These are phyloP conservation scores for Keithomyces neogunnii DNA, from an alignment of 2,329 filamentous ascomycete species.

Conservation along the genomic window DNA sequence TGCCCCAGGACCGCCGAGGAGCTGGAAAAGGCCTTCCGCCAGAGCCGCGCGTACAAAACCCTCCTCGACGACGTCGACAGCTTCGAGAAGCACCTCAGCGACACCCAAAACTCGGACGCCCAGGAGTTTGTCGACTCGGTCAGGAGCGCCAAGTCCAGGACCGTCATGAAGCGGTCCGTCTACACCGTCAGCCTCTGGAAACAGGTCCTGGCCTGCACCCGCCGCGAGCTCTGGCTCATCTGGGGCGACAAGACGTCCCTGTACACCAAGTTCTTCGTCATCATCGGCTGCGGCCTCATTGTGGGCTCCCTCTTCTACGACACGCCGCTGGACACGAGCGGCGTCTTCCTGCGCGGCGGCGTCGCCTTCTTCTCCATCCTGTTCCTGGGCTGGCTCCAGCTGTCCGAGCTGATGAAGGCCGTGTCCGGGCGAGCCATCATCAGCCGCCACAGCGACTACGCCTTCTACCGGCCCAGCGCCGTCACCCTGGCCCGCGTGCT, in stretches of 20 bases:
- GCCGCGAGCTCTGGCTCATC: slow-evolving; percentile 70
- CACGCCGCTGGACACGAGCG: slow-evolving; percentile 46
- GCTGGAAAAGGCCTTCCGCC: slow-evolving; percentile 26
- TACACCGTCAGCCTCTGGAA: slow-evolving; percentile 69
- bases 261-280: slow-evolving; percentile 73
- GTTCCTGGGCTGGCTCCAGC: slow-evolving; percentile 27
- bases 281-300: slow-evolving; percentile 64
- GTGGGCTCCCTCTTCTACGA: slow-evolving; percentile 74
- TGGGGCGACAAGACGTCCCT: slow-evolving; percentile 67
- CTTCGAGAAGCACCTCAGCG: slow-evolving; percentile 75
- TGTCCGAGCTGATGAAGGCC: slow-evolving; percentile 28
- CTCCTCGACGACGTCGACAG: slow-evolving; percentile 35
- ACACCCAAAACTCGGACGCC: slow-evolving; percentile 53
- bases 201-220: slow-evolving; percentile 61
- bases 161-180: slow-evolving; percentile 16
- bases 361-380: slow-evolving; percentile 46
- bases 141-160: slow-evolving; percentile 50
- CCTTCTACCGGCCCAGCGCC: slow-evolving; percentile 29
- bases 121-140: slow-evolving; percentile 58
- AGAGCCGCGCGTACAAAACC: slow-evolving; percentile 35
- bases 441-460: slow-evolving; percentile 31
- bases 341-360: slow-evolving; percentile 49
- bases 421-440: slow-evolving; percentile 29
- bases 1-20: slow-evolving; percentile 45
- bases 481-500: slow-evolving; percentile 28